Conservation (phyloP, 495 filamentous ascomycete genomes). For the Penicillium parvum region DNA sequence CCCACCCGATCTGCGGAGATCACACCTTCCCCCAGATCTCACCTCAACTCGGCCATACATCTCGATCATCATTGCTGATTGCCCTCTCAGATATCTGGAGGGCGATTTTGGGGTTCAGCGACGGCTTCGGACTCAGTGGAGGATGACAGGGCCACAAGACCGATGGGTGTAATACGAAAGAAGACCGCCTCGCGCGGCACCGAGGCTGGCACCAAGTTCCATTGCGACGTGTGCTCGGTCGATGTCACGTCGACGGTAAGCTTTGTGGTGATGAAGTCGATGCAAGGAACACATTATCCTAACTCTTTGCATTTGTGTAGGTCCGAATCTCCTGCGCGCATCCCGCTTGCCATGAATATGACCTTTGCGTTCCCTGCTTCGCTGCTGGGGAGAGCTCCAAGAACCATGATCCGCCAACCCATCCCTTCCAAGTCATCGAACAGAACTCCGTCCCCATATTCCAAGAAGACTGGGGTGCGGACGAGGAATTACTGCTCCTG, state of each 20-base stretch:
- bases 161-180: slow-evolving; percentile 95
- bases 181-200: slow-evolving; percentile 85
- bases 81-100: slow-evolving; percentile 34
- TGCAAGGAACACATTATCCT: too few species aligned
- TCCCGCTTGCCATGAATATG: slow-evolving; percentile 81
- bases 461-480: slow-evolving; percentile 90
- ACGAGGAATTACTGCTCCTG: slow-evolving; percentile 87
- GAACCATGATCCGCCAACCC: slow-evolving; percentile 77
- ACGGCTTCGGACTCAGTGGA: slow-evolving; percentile 36
- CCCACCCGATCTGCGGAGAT: slow-evolving; percentile 23
- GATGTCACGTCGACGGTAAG: slow-evolving; percentile 94
- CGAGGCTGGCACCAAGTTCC: slow-evolving; percentile 89
- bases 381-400: slow-evolving; percentile 68
- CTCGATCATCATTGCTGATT: slow-evolving; percentile 5
- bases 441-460: slow-evolving; percentile 98
- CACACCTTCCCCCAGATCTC: slow-evolving; percentile 22
- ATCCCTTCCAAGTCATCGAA: slow-evolving; percentile 91
- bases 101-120: slow-evolving; percentile 27
- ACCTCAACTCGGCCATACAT: slow-evolving; percentile 4
- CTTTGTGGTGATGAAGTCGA: too few species aligned
- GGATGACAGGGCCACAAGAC: slow-evolving; percentile 38
- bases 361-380: slow-evolving; percentile 96
- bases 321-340: slow-evolving; percentile 92
- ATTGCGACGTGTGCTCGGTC: slow-evolving; percentile 91
- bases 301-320: too few species aligned